Base-by-base conservation (phyloP, 352 stramenopile species). In the Globisporangium alternatum region DNA sequence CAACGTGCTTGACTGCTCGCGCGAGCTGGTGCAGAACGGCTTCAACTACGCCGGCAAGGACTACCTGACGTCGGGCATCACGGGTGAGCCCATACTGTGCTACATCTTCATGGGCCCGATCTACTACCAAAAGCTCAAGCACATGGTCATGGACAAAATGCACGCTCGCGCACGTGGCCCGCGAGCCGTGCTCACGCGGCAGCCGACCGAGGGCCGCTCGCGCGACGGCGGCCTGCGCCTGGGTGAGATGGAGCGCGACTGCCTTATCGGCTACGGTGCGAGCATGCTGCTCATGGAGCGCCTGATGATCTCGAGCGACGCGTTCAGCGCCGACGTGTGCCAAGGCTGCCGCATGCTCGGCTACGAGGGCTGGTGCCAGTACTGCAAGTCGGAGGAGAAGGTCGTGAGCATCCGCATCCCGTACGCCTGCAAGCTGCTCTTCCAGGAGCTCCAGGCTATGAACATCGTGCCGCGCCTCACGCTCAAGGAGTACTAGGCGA, bases 91-190 rank as follows among this genome's bases (percentile, higher is more conserved):
- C 5, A 89, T 99, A 21, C 81, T 98, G 78, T 98, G 97, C 56
- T 99, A 99, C 80, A 98, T 99, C 67, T 99, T 99, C 74, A 98
- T 98, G 68, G 98, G 98, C 1, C 98, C 98, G 28, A 97, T 99
- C 21, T 99, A 99, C 76, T 99, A 99, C 75, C 98, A 99, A 77
- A 99, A 99, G 76, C 86, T 99, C 19, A 99, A 99, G 83, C 98
- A 99, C 76, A 99, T 99, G 98, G 98, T 99, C n/a, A 97, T 99
- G 84, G 98, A 99, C 81, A 99, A 99, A 83, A 99, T 99, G 89
- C 98, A 99, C 76, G 97, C 98, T 21, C 89, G 98, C 65, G 95
- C 97, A 19, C 86, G 97, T 48, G 97, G 97, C 17, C 97, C 97
- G 37, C 88, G 97, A 28, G 97, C 96, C 3, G 88, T 97, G 45